Base-by-base conservation (phyloP, 352 stramenopile species). In the Elongisporangium prolatum region DNA sequence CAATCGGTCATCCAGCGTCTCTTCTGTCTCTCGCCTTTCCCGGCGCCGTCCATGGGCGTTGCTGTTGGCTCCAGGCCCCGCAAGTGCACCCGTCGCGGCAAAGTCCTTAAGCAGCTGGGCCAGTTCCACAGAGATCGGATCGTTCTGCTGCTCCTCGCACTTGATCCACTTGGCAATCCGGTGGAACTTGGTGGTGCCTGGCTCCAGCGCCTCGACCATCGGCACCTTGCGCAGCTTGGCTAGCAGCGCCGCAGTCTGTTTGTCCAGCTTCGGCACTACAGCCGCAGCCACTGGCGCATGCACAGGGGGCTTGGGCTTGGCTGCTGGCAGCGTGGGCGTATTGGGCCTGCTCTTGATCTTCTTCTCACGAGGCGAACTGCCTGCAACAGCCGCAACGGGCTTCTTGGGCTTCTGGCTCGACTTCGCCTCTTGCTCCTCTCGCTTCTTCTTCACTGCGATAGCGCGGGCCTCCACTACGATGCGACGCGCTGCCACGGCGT, bases 131-230 rank as follows among this genome's bases (percentile, higher is more conserved):
- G 80, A 65, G 8, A 64, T 67, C 5, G 69, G 50, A 17, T 61
- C 40, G 60, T 90, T 72, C 44, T 78, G 73, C 20, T 69, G 67
- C 21, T 76, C 61, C 37, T 90, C 77, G 22, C 51, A 21, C 58
- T 87, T 71, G 48, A 90, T 56, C 80, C 80, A 90, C 55, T 74
- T 75, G 20, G 75, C 56, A 7, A 90, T 52, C 21, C 50, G 64
- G 2, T 60, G 59, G 60, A 80, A 86, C 52, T 90, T 90, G 28
- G 60, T 75, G 13, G 71, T 74, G 2, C 65, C 69, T 17, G 60
- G 54, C 16, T 48, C 49, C 10, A 90, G 53, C 20, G 59, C 57
- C 40, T 77, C 59, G 38, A 84, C 73, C 48, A 74, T 62, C 7
- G 77, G 60, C 17, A 79, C 17, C 28, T 72, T 60, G 1, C 64